A percentile compares a stretch with the other conserved stretches of the same genome.
Conservation (phyloP, 2,329 filamentous ascomycete genomes). For the Beauveria brongniartii region DNA sequence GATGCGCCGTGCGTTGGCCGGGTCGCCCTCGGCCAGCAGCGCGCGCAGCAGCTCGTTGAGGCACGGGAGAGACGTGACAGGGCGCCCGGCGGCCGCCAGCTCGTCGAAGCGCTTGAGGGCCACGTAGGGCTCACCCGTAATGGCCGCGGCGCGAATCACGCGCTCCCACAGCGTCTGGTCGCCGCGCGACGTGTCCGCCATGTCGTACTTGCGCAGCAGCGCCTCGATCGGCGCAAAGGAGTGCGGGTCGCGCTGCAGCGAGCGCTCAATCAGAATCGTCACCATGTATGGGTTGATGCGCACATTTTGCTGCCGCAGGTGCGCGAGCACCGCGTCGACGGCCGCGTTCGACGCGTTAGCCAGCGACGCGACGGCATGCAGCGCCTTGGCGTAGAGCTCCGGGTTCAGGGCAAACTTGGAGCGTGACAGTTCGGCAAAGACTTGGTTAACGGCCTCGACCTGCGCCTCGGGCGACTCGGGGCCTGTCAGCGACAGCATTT, state of each 20-base stretch:
- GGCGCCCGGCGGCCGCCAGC: conserved; percentile 30
- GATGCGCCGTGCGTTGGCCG: conserved; percentile 23
- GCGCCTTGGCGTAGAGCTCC: conserved; percentile 60
- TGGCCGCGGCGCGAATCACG: conserved; percentile 59
- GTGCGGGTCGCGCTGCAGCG: conserved; percentile 51
- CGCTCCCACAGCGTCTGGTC: conserved; percentile 65
- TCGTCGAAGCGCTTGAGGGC: conserved; percentile 43
- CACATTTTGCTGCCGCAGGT: conserved; percentile 49
- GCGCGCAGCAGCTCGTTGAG: conserved; percentile 34
- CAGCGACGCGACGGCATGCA: conserved; percentile 41
- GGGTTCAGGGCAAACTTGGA: conserved; percentile 50
- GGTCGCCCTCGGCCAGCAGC: conserved; percentile 20
- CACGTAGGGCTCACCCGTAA: conserved; percentile 38
- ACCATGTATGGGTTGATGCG: conserved; percentile 58
- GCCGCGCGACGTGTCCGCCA: conserved; percentile 25
- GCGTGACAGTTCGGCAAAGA: conserved; percentile 51
- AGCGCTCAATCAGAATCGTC: conserved; percentile 63
- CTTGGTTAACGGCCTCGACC: conserved; percentile 38
- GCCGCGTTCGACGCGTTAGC: conserved; percentile 35
- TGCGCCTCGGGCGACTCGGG: conserved; percentile 40
- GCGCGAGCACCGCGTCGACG: conserved; percentile 51
- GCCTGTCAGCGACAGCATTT: conserved; percentile 36
- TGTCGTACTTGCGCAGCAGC: conserved; percentile 50
- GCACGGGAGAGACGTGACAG: conserved; percentile 33
- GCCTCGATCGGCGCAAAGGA: conserved; percentile 51